Evolutionary conservation across 2,329 filamentous ascomycete genomes (phyloP).

Genomic region (Sclerotinia glacialis): DNA sequence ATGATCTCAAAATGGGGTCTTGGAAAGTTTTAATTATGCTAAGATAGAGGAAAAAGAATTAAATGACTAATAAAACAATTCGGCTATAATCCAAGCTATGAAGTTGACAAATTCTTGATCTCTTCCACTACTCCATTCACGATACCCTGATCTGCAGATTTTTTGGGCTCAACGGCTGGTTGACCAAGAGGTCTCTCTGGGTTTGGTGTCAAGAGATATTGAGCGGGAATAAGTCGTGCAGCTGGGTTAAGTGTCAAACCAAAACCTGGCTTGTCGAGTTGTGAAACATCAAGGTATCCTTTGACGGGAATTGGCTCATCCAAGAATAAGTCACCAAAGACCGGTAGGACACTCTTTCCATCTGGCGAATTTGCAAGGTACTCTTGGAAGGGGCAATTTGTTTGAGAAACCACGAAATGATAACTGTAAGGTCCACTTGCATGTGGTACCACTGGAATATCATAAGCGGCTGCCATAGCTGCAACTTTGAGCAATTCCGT

Average conservation of each 20-base stretch:
- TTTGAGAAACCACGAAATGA: conserved; percentile 91
- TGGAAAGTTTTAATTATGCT: not conserved
- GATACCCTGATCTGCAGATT: conserved; percentile 38
- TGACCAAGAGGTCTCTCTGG: conserved; percentile 47
- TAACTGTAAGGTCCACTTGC: conserved; percentile 93
- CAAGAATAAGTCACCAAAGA: conserved; percentile 86
- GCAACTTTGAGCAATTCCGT: conserved; percentile 89
- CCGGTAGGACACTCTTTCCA: conserved; percentile 82
- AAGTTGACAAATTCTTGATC: conserved; percentile 31
- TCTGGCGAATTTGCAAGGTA: conserved; percentile 92
- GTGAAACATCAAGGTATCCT: conserved; percentile 74
- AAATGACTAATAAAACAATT: conserved; percentile 13
- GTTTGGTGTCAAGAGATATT: conserved; percentile 67
- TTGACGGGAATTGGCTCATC: conserved; percentile 87
- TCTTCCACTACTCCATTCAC: conserved; percentile 37
- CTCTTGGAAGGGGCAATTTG: conserved; percentile 92
- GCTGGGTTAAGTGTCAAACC: conserved; percentile 82
- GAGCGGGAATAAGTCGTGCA: conserved; percentile 70
- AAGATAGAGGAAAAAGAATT: not conserved
- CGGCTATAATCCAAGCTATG: conserved; percentile 19
- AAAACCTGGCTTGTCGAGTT: conserved; percentile 87
- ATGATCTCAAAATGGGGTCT: not conserved
- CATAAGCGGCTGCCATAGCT: conserved; percentile 86
- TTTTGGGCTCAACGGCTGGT: conserved; percentile 27
- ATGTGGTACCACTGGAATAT: conserved; percentile 93